Conservation (phyloP, 495 filamentous ascomycete species). For the Staphylotrichum longicolle region DNA sequence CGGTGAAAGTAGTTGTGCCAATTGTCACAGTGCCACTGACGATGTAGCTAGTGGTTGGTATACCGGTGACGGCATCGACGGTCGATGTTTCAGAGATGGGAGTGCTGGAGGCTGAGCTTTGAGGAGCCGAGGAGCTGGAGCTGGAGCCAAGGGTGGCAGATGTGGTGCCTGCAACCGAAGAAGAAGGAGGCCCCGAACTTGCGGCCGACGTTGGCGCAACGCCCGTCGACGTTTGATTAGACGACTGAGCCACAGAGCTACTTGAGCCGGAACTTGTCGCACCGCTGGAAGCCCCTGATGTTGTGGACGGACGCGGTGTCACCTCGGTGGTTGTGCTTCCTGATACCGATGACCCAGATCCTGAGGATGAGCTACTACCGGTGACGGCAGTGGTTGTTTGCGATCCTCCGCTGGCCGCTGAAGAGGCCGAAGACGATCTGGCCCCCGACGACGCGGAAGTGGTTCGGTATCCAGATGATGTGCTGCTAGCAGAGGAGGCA, state of each 20-base stretch:
- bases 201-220: conserved; percentile 7
- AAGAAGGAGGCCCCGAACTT: neutral
- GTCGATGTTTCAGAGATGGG: conserved; percentile 5
- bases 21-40: neutral
- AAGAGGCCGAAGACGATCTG: neutral
- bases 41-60: neutral
- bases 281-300: conserved; percentile 2
- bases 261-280: conserved; percentile 1
- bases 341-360: neutral
- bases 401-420: neutral
- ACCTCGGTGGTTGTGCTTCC: conserved; percentile 13
- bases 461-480: neutral
- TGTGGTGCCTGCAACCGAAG: neutral
- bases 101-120: neutral
- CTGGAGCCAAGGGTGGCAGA: conserved; percentile 3
- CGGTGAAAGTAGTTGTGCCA: neutral
- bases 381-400: neutral
- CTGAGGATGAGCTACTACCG: neutral
- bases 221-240: conserved; percentile 1
- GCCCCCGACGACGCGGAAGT: neutral
- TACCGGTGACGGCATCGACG: conserved; percentile 11
- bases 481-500: neutral
- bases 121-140: neutral
- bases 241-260: neutral
- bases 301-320: conserved; percentile 29